Evolutionary conservation across 768 basidiomycete genomes (phyloP).

Genomic region (Kwoniella botswanensis): DNA sequence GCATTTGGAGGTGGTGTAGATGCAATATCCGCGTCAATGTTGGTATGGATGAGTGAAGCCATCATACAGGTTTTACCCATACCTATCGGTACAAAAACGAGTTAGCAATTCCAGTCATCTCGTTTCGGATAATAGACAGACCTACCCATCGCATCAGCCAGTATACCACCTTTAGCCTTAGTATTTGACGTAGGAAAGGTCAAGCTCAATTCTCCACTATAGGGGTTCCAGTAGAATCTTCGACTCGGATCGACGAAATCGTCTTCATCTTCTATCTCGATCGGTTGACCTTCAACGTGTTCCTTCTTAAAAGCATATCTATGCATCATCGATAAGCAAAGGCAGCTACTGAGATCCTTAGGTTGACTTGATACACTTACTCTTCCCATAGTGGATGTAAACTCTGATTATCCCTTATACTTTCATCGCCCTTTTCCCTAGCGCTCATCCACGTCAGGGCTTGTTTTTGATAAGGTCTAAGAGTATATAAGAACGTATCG

Average conservation of each 20-base stretch:
- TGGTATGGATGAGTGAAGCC: slow-evolving; percentile 83
- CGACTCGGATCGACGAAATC: slow-evolving; percentile 53
- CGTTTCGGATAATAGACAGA: not conserved
- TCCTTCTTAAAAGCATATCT: slow-evolving; percentile 75
- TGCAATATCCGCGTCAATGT: slow-evolving; percentile 60
- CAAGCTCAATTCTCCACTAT: slow-evolving; percentile 74
- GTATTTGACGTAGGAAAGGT: slow-evolving; percentile 80
- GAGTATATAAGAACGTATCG: slow-evolving; percentile 71
- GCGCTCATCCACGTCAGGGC: slow-evolving; percentile 91
- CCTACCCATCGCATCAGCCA: slow-evolving; percentile 69
- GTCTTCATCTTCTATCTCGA: slow-evolving; percentile 82
- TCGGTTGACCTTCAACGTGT: slow-evolving; percentile 64
- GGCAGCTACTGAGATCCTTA: slow-evolving; percentile 48
- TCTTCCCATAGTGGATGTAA: slow-evolving; percentile 96
- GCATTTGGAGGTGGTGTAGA: slow-evolving; percentile 34
- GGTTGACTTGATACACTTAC: slow-evolving; percentile 61
- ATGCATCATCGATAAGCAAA: no score
- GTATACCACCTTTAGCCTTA: slow-evolving; percentile 81
- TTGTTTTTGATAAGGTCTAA: slow-evolving; percentile 92
- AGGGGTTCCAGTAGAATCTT: slow-evolving; percentile 52
- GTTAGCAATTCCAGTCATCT: not conserved
- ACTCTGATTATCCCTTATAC: slow-evolving; percentile 67
- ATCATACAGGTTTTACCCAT: slow-evolving; percentile 68
- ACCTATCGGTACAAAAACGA: slow-evolving; percentile 29
- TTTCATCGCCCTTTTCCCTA: slow-evolving; percentile 74